A percentile compares a stretch with the other conserved stretches of the same genome.
Evolutionary conservation across 345 rosid species (phyloP).

Genomic region (Hypericum androsaemum): DNA sequence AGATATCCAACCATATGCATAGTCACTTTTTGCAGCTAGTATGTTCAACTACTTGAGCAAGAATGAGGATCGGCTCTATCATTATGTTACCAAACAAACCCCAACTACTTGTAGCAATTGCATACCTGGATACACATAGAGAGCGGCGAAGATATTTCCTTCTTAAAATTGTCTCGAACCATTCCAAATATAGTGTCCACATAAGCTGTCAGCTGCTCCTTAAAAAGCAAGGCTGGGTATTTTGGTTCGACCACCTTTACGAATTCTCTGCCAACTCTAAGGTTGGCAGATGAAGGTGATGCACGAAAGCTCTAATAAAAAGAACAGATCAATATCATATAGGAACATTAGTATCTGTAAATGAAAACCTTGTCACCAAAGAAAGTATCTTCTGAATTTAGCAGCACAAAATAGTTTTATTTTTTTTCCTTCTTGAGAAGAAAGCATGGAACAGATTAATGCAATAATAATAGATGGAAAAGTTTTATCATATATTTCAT

Average conservation of each 20-base stretch:
- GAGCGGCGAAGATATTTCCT: conserved; percentile 1
- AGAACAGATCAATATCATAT: too few species aligned
- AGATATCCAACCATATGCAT: too few species aligned
- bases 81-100: too few species aligned
- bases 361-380: too few species aligned
- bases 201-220: conserved; percentile 8
- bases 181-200: conserved; percentile 9
- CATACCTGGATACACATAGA: conserved; percentile 8
- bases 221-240: conserved; percentile 10
- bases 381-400: not conserved
- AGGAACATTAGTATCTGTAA: too few species aligned
- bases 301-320: conserved; percentile 4
- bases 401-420: not conserved
- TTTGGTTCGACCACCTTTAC: conserved; percentile 2
- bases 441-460: not conserved
- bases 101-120: too few species aligned
- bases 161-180: conserved; percentile 5
- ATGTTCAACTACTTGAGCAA: too few species aligned
- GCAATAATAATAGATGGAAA: not conserved
- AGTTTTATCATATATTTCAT: not conserved
- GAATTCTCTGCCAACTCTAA: conserved; percentile 3
- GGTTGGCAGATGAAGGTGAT: conserved; percentile 2
- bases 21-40: too few species aligned
- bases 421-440: not conserved
- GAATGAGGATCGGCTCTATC: too few species aligned